Evolutionary conservation across 2,329 filamentous ascomycete species (phyloP), one percentile per base, ranked within the genome.

Genomic region (Ceratocystis cacaofunesta): DNA sequence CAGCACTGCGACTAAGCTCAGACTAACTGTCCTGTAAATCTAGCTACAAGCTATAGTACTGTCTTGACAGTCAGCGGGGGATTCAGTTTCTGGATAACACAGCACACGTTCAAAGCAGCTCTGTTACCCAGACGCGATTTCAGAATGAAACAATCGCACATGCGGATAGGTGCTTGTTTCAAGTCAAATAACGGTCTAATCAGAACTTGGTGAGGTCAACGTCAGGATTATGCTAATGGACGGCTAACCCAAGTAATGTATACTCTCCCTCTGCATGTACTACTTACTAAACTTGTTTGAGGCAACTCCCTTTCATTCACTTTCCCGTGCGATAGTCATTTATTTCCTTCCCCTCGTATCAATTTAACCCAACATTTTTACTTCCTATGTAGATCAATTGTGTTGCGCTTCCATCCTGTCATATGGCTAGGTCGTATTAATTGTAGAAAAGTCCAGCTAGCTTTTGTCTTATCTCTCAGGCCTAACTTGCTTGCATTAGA

Each of bases 161-260:
- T 4, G 8, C 46, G 22, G 6, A 4, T 22, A 22, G 46, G 7
- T 50, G n/a, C 48, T 52, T 52, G 48, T 52, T 52, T 22, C 22
- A 52, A 28, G 48, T 22, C 22, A 52, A 52, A 25, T 52, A 52
- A 52, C 10, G 48, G 5, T 22, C 48, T 15, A 25, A 52, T 52
- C 22, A 28, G 19, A 25, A 28, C 48, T 22, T 52, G 48, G 48
- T 52, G 48, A 52, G 48, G 12, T 52, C 48, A 52, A 52, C 48
- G 48, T 28, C 48, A 19, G 19, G 48, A 58, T 19, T 28, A 58
- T 58, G 55, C 55, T 58, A 58, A 58, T 30, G 32, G 30, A 58
- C 6, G 55, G 28, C 55, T 58, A 58, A 58, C 55, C 36, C 55
- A 58, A 58, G 55, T 58, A 58, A 58, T 58, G 28, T 36, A 58